Evolutionary conservation across 495 filamentous ascomycete species (phyloP).

Genomic region (Annulohypoxylon bovei): DNA sequence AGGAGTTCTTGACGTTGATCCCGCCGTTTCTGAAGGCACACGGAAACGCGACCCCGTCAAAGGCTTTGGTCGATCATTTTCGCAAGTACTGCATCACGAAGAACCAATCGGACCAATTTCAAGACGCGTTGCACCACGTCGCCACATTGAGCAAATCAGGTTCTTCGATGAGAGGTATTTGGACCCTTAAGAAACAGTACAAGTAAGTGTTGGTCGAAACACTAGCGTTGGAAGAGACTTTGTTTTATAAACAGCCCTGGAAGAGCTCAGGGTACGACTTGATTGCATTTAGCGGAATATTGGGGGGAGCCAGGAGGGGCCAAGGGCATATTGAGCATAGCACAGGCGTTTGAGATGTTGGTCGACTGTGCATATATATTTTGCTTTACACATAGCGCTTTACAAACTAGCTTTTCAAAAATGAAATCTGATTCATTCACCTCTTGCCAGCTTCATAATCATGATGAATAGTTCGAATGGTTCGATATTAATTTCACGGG

Average conservation of each 20-base stretch:
- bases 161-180: constrained; percentile 55
- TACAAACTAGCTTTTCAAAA: not conserved
- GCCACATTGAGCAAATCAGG: constrained; percentile 59
- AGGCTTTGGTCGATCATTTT: constrained; percentile 83
- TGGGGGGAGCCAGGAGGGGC: not conserved
- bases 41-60: constrained; percentile 74
- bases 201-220: constrained; percentile 5
- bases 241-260: not conserved
- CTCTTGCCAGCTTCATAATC: not conserved
- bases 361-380: not conserved
- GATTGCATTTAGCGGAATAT: not conserved
- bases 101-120: constrained; percentile 58
- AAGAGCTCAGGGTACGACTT: not conserved
- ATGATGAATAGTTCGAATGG: not conserved
- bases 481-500: constrained; percentile 6
- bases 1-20: constrained; percentile 78
- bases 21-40: constrained; percentile 76
- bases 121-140: constrained; percentile 57
- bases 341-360: constrained; percentile 1
- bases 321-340: constrained; percentile 12
- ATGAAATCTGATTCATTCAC: not conserved
- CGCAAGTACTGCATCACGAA: constrained; percentile 58
- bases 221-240: not conserved
- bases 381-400: not conserved
- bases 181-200: constrained; percentile 50